Percentiles rank a stretch among this genome's conserved stretches.
Evolutionary conservation across 768 basidiomycete genomes (phyloP).

Genomic region (Glaciozyma antarctica): DNA sequence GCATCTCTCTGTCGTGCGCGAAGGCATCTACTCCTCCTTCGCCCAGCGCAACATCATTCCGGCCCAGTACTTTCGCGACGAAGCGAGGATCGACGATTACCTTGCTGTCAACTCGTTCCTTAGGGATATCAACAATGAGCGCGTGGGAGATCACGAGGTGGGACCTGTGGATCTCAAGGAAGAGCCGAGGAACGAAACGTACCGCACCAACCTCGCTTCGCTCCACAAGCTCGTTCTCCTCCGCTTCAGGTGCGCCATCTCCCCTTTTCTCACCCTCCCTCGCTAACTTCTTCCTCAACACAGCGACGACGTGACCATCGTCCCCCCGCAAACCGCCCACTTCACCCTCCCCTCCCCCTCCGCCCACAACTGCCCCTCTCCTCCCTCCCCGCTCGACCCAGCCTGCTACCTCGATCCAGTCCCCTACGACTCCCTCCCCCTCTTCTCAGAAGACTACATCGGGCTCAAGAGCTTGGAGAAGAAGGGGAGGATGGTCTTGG

Average conservation of each 20-base stretch:
- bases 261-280: background rate
- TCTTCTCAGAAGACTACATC: conserved; percentile 36
- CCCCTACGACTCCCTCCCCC: conserved; percentile 25
- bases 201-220: conserved; percentile 27
- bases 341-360: conserved; percentile 31
- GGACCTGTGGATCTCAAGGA: background rate
- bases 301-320: conserved; percentile 32
- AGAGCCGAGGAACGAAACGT: conserved; percentile 24
- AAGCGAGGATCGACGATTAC: conserved; percentile 39
- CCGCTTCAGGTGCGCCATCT: conserved; percentile 27
- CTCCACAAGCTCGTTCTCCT: conserved; percentile 34
- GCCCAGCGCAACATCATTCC: conserved; percentile 34
- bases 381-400: conserved; percentile 3
- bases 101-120: conserved; percentile 37
- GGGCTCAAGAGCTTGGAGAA: conserved; percentile 33
- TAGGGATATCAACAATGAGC: conserved; percentile 40
- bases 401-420: conserved; percentile 16
- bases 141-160: conserved; percentile 28
- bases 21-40: conserved; percentile 28
- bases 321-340: conserved; percentile 28
- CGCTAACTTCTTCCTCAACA: background rate
- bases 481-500: conserved; percentile 11
- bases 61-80: conserved; percentile 44
- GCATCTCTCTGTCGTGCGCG: conserved; percentile 29
- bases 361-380: conserved; percentile 9